Conservation (phyloP, 116 monocot genomes). For the Iris pallida region DNA sequence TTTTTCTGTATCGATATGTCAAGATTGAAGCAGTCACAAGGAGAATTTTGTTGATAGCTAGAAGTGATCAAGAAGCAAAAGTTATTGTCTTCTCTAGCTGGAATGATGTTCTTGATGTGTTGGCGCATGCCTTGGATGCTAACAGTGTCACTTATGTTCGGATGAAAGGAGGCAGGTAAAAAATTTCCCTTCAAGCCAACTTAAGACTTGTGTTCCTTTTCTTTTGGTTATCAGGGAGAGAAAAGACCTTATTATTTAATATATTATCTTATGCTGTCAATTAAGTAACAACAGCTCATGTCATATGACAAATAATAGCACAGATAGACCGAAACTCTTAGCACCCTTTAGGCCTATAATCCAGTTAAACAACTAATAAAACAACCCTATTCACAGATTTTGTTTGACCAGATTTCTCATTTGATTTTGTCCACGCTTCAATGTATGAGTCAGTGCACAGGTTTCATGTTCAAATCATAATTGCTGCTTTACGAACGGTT, state of each 20-base stretch:
- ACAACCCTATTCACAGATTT: too few species aligned
- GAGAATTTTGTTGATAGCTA: constrained; percentile 77
- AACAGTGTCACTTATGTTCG: constrained; percentile 65
- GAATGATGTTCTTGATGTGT: constrained; percentile 96
- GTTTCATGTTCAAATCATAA: too few species aligned
- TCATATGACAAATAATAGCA: too few species aligned
- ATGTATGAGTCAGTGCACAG: too few species aligned
- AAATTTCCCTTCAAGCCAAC: neutral
- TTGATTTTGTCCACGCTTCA: too few species aligned
- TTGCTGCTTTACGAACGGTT: too few species aligned
- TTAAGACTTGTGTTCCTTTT: neutral
- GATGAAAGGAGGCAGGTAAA: constrained; percentile 96
- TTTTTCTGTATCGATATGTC: constrained; percentile 3
- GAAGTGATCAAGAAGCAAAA: constrained; percentile 65
- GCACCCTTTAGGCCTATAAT: too few species aligned
- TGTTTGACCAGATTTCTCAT: too few species aligned
- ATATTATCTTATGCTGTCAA: neutral
- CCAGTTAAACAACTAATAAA: too few species aligned
- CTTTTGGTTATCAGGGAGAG: neutral
- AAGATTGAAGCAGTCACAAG: constrained; percentile 91
- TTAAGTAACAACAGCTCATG: too few species aligned
- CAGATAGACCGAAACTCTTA: too few species aligned
- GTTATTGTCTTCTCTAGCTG: constrained; percentile 91
- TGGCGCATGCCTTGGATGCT: constrained; percentile 72
- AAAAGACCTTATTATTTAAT: neutral